Evolutionary conservation across 228 moss, liverwort and hornwort genomes (phyloP).

Genomic region (Sphagnum fallax): DNA sequence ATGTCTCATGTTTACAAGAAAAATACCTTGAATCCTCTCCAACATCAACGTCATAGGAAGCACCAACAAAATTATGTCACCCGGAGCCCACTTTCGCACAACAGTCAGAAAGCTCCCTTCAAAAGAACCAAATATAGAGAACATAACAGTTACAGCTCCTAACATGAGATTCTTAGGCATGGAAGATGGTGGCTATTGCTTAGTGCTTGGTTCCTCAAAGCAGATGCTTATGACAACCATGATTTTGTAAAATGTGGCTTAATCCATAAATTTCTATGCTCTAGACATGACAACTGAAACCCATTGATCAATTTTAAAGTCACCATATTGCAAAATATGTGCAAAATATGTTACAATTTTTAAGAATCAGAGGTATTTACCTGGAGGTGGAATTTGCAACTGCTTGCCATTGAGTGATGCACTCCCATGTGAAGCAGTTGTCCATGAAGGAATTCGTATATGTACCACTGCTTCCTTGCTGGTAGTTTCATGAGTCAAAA

Average conservation of each 20-base stretch:
- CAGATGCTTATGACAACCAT: neutral
- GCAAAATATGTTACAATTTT: too few relatives aligned
- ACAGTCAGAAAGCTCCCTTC: conserved; percentile 57
- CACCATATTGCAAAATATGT: too few relatives aligned
- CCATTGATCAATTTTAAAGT: too few relatives aligned
- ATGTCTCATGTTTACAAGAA: too few relatives aligned
- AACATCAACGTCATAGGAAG: conserved; percentile 42
- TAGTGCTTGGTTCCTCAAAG: neutral
- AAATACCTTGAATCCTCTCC: conserved; percentile 83
- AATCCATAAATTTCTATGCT: too few relatives aligned
- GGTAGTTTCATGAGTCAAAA: conserved; percentile 14
- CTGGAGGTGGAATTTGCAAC: conserved; percentile 34
- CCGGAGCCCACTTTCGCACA: conserved; percentile 47
- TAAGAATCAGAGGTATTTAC: conserved; percentile 5
- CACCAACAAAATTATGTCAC: conserved; percentile 45
- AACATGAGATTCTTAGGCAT: neutral
- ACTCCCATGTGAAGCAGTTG: conserved; percentile 17
- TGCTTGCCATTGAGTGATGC: conserved; percentile 38
- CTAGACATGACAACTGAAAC: too few relatives aligned
- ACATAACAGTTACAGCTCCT: neutral
- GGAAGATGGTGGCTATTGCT: neutral
- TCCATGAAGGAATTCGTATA: conserved; percentile 31
- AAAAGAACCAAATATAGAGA: conserved; percentile 6
- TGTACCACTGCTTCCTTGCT: conserved; percentile 11
- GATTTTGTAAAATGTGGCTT: too few relatives aligned